Base-by-base conservation (phyloP, 208 protist species). In the Leishmania turanica region DNA sequence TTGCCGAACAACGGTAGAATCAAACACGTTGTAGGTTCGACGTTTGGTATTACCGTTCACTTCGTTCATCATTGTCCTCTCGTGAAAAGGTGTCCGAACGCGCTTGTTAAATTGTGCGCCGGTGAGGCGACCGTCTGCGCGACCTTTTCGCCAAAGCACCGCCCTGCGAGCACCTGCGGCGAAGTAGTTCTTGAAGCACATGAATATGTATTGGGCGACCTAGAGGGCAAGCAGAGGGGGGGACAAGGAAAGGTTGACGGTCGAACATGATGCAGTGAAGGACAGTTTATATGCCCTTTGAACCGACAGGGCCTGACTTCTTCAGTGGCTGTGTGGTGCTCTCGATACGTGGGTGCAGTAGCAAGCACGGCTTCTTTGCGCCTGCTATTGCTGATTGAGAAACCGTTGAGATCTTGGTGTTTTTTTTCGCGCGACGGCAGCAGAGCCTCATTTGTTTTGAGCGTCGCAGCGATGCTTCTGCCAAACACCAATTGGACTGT, bases 111-210 rank as follows among this genome's bases (percentile, higher is more conserved):
- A 92, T 17, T 88, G 62, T 1, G 75, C 58, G 3, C 78, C 79
- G 69, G 78, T 82, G 19, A 84, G 40, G 21, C 87, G 81, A 6
- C 89, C 89, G 37, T 90, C 83, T 34, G 78, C n/a, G 51, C 84
- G 81, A 11, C 89, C 89, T 82, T 85, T 90, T 21, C 34, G 75
- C 24, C 75, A 80, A 19, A 84, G n/a, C 40, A 72, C 40, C 21
- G 64, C 68, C 4, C 75, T 75, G 7, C 82, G 76, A n/a, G 82
- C 77, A 24, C 79, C 60, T 4, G 83, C 84, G 42, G 77, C 64
- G 68, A 90, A 91, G 75, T 86, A 93, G 70, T 90, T 87, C 60
- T 90, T 89, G 72, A 93, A 93, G 4, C 84, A 40, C 88, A 91
- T 93, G 6, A 31, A 47, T 45, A 47, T 56, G 45, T 19, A 37